Evolutionary conservation across 495 filamentous ascomycete genomes (phyloP).

Genomic region (Chaetomium tenue): DNA sequence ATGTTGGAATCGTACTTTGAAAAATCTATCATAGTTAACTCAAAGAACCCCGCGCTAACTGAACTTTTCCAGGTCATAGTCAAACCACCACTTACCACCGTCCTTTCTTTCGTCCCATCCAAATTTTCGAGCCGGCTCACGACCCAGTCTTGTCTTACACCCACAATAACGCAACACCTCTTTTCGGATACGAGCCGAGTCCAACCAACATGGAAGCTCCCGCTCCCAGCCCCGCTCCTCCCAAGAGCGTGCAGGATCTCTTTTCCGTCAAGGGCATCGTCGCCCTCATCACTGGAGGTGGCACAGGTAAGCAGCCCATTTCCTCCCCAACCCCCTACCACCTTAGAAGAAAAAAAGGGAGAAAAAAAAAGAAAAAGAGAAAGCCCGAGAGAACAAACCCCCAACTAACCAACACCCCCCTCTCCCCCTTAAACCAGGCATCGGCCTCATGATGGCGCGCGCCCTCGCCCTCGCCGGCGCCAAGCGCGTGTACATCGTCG

Average conservation of each 20-base stretch:
- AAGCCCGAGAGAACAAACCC: too few relatives aligned
- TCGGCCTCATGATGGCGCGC: conserved; percentile 65
- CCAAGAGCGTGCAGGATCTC: conserved; percentile 45
- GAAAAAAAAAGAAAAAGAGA: conserved; percentile 33
- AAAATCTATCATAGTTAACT: too few relatives aligned
- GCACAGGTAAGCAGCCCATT: conserved; percentile 46
- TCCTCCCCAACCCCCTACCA: too few relatives aligned
- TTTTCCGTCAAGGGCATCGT: conserved; percentile 61
- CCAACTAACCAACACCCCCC: too few relatives aligned
- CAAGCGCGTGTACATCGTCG: conserved; percentile 67
- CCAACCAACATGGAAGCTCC: conserved; percentile 9
- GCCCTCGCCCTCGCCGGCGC: conserved; percentile 61
- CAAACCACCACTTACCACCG: too few relatives aligned
- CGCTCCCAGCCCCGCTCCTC: conserved; percentile 1
- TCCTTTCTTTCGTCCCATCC: too few relatives aligned
- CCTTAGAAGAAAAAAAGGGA: conserved; percentile 24
- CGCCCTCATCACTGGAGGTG: conserved; percentile 63
- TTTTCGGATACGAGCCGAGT: not conserved
- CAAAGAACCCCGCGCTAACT: too few relatives aligned
- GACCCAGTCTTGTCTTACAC: not conserved
- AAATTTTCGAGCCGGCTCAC: not conserved
- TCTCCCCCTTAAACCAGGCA: conserved; percentile 47
- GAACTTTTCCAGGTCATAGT: too few relatives aligned
- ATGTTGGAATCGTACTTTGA: too few relatives aligned
- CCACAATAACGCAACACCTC: not conserved